phyloP scores from a whole-genome alignment of 164 flowering plant species.

The Tetrastigma voinierianum region DNA sequence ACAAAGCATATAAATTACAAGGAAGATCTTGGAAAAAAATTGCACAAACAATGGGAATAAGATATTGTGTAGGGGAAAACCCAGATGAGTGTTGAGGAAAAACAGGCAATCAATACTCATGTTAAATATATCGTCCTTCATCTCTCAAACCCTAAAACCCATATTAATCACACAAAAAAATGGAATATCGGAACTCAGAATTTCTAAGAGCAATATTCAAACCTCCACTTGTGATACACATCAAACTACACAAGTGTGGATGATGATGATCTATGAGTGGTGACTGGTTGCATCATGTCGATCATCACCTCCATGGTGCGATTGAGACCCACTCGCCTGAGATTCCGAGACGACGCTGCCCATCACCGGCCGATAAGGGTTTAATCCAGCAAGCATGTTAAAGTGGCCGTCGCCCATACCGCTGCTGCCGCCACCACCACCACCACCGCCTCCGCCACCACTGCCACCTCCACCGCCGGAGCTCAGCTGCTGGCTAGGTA shows the following conservation, averaged over 20 bases:
- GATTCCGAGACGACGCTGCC: constrained; percentile 43
- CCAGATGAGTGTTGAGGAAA: constrained; percentile 12
- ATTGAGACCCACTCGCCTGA: constrained; percentile 53
- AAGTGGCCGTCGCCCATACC: constrained; percentile 52
- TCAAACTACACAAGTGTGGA: constrained; percentile 33
- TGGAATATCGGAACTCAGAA: constrained; percentile 15
- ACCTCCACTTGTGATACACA: constrained; percentile 46
- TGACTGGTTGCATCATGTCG: constrained; percentile 54
- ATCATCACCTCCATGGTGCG: constrained; percentile 47
- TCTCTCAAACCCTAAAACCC: constrained; percentile 36
- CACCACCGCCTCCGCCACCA: constrained; percentile 20
- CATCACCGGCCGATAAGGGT: constrained; percentile 38
- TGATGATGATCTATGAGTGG: constrained; percentile 27
- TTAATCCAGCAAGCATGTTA: constrained; percentile 61
- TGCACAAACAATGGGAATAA: constrained; percentile 20
- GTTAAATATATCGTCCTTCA: constrained; percentile 25
- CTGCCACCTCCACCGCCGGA: constrained; percentile 16
- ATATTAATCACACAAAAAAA: constrained; percentile 35
- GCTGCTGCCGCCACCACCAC: constrained; percentile 10
- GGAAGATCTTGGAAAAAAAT: constrained; percentile 2
- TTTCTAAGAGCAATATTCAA: constrained; percentile 33
- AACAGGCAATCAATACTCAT: constrained; percentile 28
- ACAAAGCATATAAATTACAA: constrained; percentile 14
- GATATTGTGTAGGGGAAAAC: constrained; percentile 9
- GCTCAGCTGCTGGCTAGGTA: constrained; percentile 64